Evolutionary conservation across 1,284 basidiomycete genomes (phyloP), one percentile per base, ranked within the genome.

Genomic region (Ustilago tritici): DNA sequence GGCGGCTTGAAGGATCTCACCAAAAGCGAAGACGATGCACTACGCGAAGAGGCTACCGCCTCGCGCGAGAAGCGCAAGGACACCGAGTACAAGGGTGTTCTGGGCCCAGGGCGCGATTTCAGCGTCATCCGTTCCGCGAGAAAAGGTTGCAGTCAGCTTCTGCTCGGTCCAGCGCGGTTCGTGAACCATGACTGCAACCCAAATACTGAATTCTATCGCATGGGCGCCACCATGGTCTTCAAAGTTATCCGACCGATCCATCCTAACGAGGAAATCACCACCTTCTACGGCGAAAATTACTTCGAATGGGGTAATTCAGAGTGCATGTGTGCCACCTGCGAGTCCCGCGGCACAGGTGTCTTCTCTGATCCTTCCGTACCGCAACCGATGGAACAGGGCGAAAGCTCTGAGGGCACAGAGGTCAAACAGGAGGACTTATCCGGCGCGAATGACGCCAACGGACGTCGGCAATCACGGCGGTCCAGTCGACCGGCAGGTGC

Each of bases 101-200:
- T 82, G 0, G 78, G 75, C 2, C 78, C 78, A 4, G 82, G 93
- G 63, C 89, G 92, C 79, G 94, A 96, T 85, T 96, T 95, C 83
- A 94, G 93, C 83, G 93, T 96, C 80, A 93, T 95, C 67, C 92
- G 94, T 85, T 94, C 93, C 49, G 92, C 92, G 78, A 91, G 93
- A 82, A 92, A 93, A 89, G 93, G 94, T 88, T 94, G 93, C 88
- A 95, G 94, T 82, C 93, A 95, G 88, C 89, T 96, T 77, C 92
- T 96, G 88, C 88, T 96, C 78, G 95, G 94, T 2, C 94, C 94
- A 56, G 95, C 95, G 84, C 91, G 94, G 78, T 96, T 96, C 88
- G 93, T 95, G 72, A 96, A 96, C 92, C 94, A 95, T 84, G 94
- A 95, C 85, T 95, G 94, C 87, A 90, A 93, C 68, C 93, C 95